phyloP scores from a whole-genome alignment of 495 filamentous ascomycete species.

The Penicillium argentinense region DNA sequence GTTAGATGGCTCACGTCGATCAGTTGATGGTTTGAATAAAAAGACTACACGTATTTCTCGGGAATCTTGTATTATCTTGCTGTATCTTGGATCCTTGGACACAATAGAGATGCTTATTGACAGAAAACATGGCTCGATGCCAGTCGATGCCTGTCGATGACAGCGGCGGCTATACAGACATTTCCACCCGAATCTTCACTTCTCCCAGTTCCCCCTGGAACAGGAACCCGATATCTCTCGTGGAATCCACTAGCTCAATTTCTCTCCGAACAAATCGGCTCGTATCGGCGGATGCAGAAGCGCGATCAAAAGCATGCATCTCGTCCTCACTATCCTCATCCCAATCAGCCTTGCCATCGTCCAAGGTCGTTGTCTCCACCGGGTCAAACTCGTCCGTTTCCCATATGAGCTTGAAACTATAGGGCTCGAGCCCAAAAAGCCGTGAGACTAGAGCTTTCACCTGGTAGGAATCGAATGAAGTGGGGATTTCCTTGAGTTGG shows the following conservation, averaged over 20 bases:
- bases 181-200: conserved; percentile 68
- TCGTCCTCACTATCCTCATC: conserved; percentile 56
- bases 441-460: conserved; percentile 75
- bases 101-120: no score
- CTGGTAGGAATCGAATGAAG: conserved; percentile 72
- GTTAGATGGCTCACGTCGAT: conserved; percentile 11
- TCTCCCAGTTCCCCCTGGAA: conserved; percentile 63
- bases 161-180: no score
- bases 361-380: conserved; percentile 52
- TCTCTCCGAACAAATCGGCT: conserved; percentile 67
- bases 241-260: conserved; percentile 78
- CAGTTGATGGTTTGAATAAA: conserved; percentile 14
- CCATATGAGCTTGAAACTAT: conserved; percentile 66
- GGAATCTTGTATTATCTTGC: conserved; percentile 60
- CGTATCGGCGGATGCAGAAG: conserved; percentile 12
- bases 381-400: conserved; percentile 87
- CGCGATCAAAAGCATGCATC: conserved; percentile 6
- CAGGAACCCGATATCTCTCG: conserved; percentile 76
- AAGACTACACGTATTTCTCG: conserved; percentile 50
- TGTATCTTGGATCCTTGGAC: conserved; percentile 70
- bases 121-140: no score
- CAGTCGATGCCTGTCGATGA: no score
- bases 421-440: conserved; percentile 63
- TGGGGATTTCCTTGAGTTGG: conserved; percentile 62
- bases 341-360: conserved; percentile 56